Evolutionary conservation across 1,284 basidiomycete species (phyloP).

Genomic region (Mycosarcoma maydis): DNA sequence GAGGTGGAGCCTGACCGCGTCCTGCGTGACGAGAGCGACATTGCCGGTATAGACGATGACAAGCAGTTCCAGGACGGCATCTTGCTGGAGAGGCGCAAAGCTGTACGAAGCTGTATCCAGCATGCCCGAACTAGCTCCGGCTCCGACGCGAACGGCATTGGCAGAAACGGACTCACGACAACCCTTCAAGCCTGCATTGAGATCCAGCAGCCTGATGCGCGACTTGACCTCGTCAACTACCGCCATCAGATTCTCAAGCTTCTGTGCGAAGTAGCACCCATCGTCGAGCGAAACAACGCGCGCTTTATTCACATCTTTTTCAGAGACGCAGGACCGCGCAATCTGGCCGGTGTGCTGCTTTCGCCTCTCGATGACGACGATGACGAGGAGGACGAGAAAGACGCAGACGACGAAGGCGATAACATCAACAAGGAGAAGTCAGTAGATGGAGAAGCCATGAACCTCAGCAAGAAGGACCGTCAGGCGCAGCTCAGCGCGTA

Average conservation of each 20-base stretch:
- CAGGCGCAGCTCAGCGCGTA: constrained; percentile 69
- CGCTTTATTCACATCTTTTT: constrained; percentile 55
- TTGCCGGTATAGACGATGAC: constrained; percentile 44
- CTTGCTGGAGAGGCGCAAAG: constrained; percentile 33
- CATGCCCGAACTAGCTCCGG: constrained; percentile 35
- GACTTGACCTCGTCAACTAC: constrained; percentile 60
- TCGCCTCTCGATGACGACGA: constrained; percentile 41
- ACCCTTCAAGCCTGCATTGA: constrained; percentile 33
- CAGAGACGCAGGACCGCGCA: constrained; percentile 45
- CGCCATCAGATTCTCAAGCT: constrained; percentile 58
- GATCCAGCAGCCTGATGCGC: constrained; percentile 41
- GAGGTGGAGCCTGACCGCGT: constrained; percentile 38
- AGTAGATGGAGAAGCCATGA: constrained; percentile 22
- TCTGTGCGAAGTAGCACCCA: constrained; percentile 33
- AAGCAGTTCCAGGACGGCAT: constrained; percentile 58
- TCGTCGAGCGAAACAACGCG: constrained; percentile 56
- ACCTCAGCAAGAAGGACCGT: constrained; percentile 41
- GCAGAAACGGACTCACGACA: constrained; percentile 17
- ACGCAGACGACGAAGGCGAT: not conserved
- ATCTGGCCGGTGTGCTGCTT: constrained; percentile 33
- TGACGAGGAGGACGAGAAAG: constrained; percentile 31
- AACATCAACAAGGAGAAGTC: too few species aligned
- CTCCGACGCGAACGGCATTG: not conserved
- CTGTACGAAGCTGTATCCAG: constrained; percentile 42
- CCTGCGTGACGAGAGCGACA: constrained; percentile 32